Evolutionary conservation across 2,329 filamentous ascomycete species (phyloP), one percentile per base, ranked within the genome.

Genomic region (Pyrenochaeta sp.): DNA sequence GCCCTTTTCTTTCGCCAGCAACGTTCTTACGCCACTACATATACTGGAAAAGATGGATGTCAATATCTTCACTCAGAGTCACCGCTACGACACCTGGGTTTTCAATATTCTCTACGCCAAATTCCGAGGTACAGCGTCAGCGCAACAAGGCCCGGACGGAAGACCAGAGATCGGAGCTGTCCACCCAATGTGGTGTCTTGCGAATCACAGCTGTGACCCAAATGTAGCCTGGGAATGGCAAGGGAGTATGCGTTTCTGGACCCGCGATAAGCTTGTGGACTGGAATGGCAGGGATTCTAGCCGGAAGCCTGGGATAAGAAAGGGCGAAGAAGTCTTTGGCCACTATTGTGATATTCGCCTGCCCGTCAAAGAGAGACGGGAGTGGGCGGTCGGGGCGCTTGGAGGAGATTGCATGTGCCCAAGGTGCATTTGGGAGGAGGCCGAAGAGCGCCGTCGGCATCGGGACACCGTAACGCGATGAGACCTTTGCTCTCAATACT

Each of bases 201-300:
- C 94, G 23, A 99, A 99, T 69, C 95, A 99, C 74, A 92, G 92
- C 73, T 99, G 95, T 77, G 88, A 97, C 71, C 95, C 95, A 7
- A 97, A 97, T 74, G 92, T 98, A 33, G 85, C 85, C 3, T 99
- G 95, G 95, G 91, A 96, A 68, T 97, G 93, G 91, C 87, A 89
- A 23, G 90, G 90, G 1, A 84, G 83, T 46, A 93, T 95, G 83
- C 84, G 85, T 31, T 85, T 95, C 54, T 86, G 81, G 80, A 85
- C 86, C 2, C 80, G 87, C 7, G 79, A 86, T 57, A 78, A 82
- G 58, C 79, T 85, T 32, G 80, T 89, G 4, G 77, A 83, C 5
- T 83, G 83, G 71, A 64, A 72, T 31, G 75, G 71, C 7, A 65
- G 67, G 39, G 61, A 68, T 54, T 56, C 64, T 67, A 63, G 39